Evolutionary conservation across 2,329 filamentous ascomycete genomes (phyloP).

Genomic region (Helotiales sp.): DNA sequence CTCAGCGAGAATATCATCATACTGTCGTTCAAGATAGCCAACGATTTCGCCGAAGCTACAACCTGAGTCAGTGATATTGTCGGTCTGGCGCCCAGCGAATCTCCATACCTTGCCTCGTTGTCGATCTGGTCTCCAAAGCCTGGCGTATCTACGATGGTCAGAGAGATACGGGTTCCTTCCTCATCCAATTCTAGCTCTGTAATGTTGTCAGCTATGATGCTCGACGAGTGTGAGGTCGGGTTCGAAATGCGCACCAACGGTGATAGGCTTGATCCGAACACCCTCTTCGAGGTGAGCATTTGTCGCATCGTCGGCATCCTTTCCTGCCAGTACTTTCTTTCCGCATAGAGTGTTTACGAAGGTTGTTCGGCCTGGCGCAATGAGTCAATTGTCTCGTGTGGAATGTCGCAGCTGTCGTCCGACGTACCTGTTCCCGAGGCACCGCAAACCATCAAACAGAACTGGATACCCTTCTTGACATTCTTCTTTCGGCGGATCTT

Average conservation of each 20-base stretch:
- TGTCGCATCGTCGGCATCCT: constrained; percentile 89
- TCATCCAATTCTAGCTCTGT: constrained; percentile 93
- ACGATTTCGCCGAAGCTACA: constrained; percentile 94
- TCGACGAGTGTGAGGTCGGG: constrained; percentile 7
- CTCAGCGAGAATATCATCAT: constrained; percentile 98
- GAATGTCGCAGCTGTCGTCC: constrained; percentile 13
- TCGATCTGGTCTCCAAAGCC: constrained; percentile 99
- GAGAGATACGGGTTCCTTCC: constrained; percentile 95
- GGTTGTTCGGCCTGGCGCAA: constrained; percentile 80
- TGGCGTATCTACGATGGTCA: constrained; percentile 98
- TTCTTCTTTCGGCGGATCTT: constrained; percentile 99
- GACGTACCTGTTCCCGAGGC: constrained; percentile 93
- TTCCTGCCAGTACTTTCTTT: constrained; percentile 87
- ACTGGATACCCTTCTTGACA: constrained; percentile 89
- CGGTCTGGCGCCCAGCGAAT: constrained; percentile 7
- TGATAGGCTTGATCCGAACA: constrained; percentile 98
- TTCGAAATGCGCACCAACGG: constrained; percentile 73
- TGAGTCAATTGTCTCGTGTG: constrained; percentile 26
- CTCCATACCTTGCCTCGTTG: constrained; percentile 87
- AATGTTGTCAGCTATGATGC: constrained; percentile 42
- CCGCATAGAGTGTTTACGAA: constrained; percentile 99
- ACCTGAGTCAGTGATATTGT: constrained; percentile 37
- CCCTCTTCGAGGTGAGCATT: constrained; percentile 93
- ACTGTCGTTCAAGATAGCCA: constrained; percentile 97
- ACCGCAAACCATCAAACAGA: constrained; percentile 99